These are phyloP conservation scores for Paecilomyces formosus DNA, from an alignment of 2,329 filamentous ascomycete genomes.

Conservation along the genomic window DNA sequence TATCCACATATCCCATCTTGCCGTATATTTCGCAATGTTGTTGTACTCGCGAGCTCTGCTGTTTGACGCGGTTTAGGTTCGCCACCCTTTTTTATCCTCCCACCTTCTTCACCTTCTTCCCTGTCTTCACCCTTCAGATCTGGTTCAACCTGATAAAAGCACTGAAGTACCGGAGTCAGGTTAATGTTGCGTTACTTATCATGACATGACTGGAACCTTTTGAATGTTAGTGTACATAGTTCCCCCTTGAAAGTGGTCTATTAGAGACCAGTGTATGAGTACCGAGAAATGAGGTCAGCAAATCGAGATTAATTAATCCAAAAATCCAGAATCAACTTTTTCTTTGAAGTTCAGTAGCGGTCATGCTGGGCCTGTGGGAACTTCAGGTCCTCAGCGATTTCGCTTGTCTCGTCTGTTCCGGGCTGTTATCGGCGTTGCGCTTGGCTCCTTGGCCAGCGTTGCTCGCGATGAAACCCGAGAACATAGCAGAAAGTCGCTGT, in stretches of 20 bases:
- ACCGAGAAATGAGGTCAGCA: slow-evolving; percentile 30
- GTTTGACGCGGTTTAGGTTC: not conserved
- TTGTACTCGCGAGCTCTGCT: slow-evolving; percentile 5
- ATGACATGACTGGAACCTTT: slow-evolving; percentile 14
- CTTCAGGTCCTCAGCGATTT: slow-evolving; percentile 19
- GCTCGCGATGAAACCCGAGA: slow-evolving; percentile 17
- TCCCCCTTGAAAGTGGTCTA: slow-evolving; percentile 14
- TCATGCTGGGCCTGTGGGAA: not conserved
- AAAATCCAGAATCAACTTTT: slow-evolving; percentile 15
- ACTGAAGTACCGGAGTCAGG: slow-evolving; percentile 11
- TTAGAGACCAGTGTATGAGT: slow-evolving; percentile 26
- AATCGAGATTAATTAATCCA: slow-evolving; percentile 23
- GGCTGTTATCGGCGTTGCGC: slow-evolving; percentile 18
- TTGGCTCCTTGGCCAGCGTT: slow-evolving; percentile 18
- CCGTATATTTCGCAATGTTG: slow-evolving; percentile 7
- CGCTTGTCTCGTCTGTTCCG: slow-evolving; percentile 17
- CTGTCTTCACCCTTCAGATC: slow-evolving; percentile 3
- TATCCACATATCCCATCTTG: slow-evolving; percentile 11
- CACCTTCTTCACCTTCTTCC: slow-evolving; percentile 1
- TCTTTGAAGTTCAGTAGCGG: slow-evolving; percentile 6
- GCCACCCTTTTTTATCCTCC: slow-evolving; percentile 2
- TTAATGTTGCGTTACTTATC: slow-evolving; percentile 13
- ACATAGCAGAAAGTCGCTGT: slow-evolving; percentile 42
- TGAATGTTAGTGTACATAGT: slow-evolving; percentile 32
- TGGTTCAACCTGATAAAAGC: slow-evolving; percentile 2